Base-by-base conservation (phyloP, 495 filamentous ascomycete genomes). In the Aspergillus leporis region DNA sequence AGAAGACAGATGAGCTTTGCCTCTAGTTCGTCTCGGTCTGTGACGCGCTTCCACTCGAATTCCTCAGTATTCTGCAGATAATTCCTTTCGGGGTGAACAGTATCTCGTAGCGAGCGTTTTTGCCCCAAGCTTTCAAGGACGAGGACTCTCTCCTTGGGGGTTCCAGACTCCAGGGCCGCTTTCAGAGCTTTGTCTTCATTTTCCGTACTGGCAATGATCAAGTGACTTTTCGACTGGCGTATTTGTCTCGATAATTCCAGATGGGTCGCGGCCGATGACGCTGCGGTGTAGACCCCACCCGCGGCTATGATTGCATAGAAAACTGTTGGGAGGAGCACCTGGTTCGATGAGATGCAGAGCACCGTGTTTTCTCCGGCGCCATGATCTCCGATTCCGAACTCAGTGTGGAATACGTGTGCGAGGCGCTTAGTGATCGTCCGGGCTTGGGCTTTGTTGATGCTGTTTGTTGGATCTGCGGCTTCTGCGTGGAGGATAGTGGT, bases 221-320 rank as follows among this genome's bases (percentile, higher is more conserved):
- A 6, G n/a, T 48, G 21, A 18, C 55, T 53, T 19, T 45, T 41
- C 5, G 61, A 63, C 25, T 56, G 61, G 18, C 30, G 32, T 1
- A 56, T 38, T 53, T 63, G 61, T 21, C 46, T 51, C 3, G 38
- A 21, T 5, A 63, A 36, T 40, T 63, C 61, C n/a, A 31, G 4
- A 1, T 12, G 19, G 5, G 61, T 63, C 36, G 60, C 18, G 18
- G 61, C 61, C 2, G 61, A 53, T 4, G 61, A 63, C 22, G 61
- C 61, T 6, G 61, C 61, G 10, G 61, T 48, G 25, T 59, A 63
- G 3, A 63, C 61, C 0, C 61, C 56, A 3, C 61, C 61, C n/a
- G 61, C 56, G 18, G 51, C 61, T 18, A 63, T 60, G 18, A 63
- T 63, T 3, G 40, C 47, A 31, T 31, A 60, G 53, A 64, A 64